Conservation (phyloP, 2,329 filamentous ascomycete genomes). For the Trichoderma simmonsii region DNA sequence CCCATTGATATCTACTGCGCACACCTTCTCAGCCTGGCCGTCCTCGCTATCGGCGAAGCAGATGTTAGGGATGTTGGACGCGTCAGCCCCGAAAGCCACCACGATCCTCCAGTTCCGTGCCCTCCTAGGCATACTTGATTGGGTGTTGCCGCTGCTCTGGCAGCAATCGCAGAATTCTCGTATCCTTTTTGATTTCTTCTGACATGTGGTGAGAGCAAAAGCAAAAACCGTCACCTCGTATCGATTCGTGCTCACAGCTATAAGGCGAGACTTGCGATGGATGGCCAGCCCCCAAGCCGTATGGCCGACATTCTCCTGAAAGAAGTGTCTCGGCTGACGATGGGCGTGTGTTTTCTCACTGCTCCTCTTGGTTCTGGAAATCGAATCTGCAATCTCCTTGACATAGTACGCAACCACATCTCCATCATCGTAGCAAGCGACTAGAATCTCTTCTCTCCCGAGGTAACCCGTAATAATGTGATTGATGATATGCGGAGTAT, state of each 20-base stretch:
- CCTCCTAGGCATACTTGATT: conserved; percentile 40
- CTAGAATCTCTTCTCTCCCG: conserved; percentile 65
- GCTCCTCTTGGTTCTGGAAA: conserved; percentile 32
- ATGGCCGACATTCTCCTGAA: conserved; percentile 69
- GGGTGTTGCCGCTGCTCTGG: conserved; percentile 1
- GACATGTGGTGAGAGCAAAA: conserved; percentile 36
- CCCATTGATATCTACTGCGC: conserved; percentile 51
- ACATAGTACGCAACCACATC: conserved; percentile 71
- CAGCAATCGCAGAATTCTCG: conserved; percentile 19
- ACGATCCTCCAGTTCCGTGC: conserved; percentile 50
- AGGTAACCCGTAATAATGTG: conserved; percentile 66
- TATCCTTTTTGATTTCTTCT: neutral
- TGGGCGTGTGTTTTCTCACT: neutral
- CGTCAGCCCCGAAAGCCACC: conserved; percentile 38
- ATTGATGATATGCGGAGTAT: conserved; percentile 62
- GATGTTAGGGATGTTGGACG: conserved; percentile 53
- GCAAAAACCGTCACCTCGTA: conserved; percentile 53
- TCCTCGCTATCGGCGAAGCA: conserved; percentile 45
- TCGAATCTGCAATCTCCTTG: conserved; percentile 45
- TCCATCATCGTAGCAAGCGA: conserved; percentile 69
- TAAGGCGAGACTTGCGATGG: conserved; percentile 74
- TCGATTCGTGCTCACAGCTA: conserved; percentile 81
- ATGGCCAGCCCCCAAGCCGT: conserved; percentile 90
- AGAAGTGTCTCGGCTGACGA: conserved; percentile 51
- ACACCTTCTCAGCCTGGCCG: conserved; percentile 49